Conservation (phyloP, 2,329 filamentous ascomycete species). For the Phaeosphaeriaceae sp. region DNA sequence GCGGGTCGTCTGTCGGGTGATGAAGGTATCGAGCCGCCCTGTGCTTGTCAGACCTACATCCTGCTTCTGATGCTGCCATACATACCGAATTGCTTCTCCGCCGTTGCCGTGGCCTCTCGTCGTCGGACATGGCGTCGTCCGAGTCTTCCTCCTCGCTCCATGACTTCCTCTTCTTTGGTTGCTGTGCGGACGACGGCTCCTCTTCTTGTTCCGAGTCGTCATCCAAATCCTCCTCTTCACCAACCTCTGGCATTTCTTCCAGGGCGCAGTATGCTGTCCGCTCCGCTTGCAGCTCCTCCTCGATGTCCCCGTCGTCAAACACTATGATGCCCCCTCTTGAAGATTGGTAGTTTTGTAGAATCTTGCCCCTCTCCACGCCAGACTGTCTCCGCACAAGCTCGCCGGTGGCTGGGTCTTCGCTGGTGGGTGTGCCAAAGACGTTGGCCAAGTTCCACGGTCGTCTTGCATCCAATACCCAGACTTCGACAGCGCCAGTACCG, state of each 20-base stretch:
- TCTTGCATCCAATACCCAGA: constrained; percentile 92
- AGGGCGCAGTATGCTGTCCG: constrained; percentile 85
- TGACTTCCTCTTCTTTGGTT: constrained; percentile 50
- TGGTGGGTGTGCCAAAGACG: constrained; percentile 75
- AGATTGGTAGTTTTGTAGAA: constrained; percentile 74
- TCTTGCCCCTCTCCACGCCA: constrained; percentile 76
- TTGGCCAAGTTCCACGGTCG: constrained; percentile 95
- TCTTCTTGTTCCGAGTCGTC: constrained; percentile 57
- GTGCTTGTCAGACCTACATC: constrained; percentile 40
- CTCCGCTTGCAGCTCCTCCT: constrained; percentile 77
- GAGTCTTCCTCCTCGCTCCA: constrained; percentile 67
- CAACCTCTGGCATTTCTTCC: constrained; percentile 87
- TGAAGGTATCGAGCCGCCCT: constrained; percentile 66
- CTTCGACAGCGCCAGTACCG: constrained; percentile 82
- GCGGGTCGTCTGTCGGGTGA: constrained; percentile 69
- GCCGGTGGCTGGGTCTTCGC: constrained; percentile 55
- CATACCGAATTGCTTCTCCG: constrained; percentile 87
- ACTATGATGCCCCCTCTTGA: constrained; percentile 89
- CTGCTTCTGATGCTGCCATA: constrained; percentile 1
- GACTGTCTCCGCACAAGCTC: constrained; percentile 60
- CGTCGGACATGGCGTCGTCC: constrained; percentile 69
- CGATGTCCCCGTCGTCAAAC: constrained; percentile 95
- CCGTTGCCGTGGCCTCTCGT: constrained; percentile 78
- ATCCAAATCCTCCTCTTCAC: constrained; percentile 71
- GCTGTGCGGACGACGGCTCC: constrained; percentile 45